Percentiles rank a stretch among this genome's conserved stretches.
These are phyloP conservation scores for Penicillium expansum DNA, from an alignment of 2,329 filamentous ascomycete species.

Conservation along the genomic window DNA sequence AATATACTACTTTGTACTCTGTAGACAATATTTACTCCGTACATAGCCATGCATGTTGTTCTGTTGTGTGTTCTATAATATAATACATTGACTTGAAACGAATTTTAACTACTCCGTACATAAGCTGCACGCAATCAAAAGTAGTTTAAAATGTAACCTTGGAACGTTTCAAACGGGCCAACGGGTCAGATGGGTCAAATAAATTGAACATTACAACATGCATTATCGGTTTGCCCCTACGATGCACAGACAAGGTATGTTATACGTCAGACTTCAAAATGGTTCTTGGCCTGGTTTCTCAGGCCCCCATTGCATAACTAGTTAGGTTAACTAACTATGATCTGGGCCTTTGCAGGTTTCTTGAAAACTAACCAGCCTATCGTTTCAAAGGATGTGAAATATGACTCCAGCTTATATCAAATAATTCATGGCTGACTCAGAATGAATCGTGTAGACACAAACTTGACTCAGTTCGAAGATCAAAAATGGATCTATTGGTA, in stretches of 20 bases:
- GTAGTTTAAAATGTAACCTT: neutral
- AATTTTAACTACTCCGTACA: too few species aligned
- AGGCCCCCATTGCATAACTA: too few species aligned
- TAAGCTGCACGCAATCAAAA: too few species aligned
- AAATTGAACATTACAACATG: neutral
- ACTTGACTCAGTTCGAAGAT: neutral
- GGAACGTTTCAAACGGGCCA: neutral
- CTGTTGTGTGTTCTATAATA: neutral
- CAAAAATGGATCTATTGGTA: neutral
- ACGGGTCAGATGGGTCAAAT: neutral
- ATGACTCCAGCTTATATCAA: neutral
- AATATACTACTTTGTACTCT: too few species aligned
- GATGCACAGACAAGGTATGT: too few species aligned
- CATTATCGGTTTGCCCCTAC: neutral
- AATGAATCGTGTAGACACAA: neutral
- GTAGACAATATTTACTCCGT: too few species aligned
- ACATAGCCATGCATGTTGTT: too few species aligned
- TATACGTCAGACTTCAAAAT: neutral
- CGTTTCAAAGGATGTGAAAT: neutral
- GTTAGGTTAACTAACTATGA: too few species aligned
- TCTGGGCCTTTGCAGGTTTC: neutral
- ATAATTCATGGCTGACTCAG: neutral
- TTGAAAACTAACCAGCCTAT: neutral
- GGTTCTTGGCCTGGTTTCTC: neutral
- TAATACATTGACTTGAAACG: neutral